These are phyloP conservation scores for Solanum virginianum DNA, from an alignment of 257 asterid genomes.

Conservation along the genomic window DNA sequence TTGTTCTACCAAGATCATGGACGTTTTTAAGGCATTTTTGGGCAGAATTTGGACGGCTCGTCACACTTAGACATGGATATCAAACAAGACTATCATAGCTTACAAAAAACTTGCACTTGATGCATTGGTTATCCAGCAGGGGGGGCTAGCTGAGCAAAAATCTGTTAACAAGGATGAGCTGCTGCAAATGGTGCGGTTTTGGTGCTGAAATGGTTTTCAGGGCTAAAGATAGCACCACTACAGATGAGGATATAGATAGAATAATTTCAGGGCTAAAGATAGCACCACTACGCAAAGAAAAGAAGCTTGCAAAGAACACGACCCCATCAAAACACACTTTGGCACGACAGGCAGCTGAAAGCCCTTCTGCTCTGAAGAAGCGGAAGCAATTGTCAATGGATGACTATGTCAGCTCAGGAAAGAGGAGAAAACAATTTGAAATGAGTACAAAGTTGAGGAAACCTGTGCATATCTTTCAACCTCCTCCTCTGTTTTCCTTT, in stretches of 20 bases:
- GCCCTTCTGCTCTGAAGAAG: conserved; percentile 70
- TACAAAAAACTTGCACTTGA: conserved; percentile 92
- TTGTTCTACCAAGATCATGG: too few species aligned
- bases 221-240: conserved; percentile 84
- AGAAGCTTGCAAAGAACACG: conserved; percentile 58
- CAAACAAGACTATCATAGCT: conserved; percentile 7
- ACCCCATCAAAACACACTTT: conserved; percentile 60
- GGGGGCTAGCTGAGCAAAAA: conserved; percentile 5
- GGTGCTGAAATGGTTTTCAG: conserved; percentile 99
- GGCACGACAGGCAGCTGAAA: conserved; percentile 67
- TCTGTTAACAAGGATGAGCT: conserved; percentile 95
- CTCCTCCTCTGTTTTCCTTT: conserved; percentile 90
- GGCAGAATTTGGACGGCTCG: too few species aligned
- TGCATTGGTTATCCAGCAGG: conserved; percentile 7
- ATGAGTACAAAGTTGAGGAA: neutral
- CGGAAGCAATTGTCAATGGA: conserved; percentile 74
- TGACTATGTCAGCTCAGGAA: conserved; percentile 67
- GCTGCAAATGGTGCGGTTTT: conserved; percentile 92
- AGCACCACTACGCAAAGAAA: conserved; percentile 95
- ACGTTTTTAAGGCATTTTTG: too few species aligned
- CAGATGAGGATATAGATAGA: conserved; percentile 3
- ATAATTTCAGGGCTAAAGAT: conserved; percentile 84
- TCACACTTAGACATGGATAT: too few species aligned
- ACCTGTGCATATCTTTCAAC: conserved; percentile 85
- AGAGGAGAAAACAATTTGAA: conserved; percentile 44